Percentiles rank a stretch among this genome's conserved stretches.
These are phyloP conservation scores for Hypomontagnella submonticulosa DNA, from an alignment of 495 filamentous ascomycete species.

Conservation along the genomic window DNA sequence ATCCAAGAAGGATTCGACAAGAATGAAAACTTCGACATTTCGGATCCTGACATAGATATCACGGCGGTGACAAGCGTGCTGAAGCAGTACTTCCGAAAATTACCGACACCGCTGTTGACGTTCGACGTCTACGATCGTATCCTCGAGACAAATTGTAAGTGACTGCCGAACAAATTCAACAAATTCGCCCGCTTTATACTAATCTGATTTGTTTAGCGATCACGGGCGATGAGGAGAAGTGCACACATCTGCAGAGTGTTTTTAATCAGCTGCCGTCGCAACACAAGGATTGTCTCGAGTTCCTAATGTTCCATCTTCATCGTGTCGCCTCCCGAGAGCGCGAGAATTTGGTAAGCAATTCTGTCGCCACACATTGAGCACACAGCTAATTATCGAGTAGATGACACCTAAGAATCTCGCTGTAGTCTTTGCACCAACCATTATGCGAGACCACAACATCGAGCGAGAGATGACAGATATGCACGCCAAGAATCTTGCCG, in stretches of 20 bases:
- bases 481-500: conserved; percentile 86
- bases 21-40: conserved; percentile 86
- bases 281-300: conserved; percentile 90
- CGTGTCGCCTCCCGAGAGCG: conserved; percentile 84
- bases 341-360: conserved; percentile 74
- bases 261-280: conserved; percentile 80
- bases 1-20: conserved; percentile 93
- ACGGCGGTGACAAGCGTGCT: conserved; percentile 94
- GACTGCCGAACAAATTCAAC: not conserved
- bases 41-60: conserved; percentile 92
- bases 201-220: conserved; percentile 57
- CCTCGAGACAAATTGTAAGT: conserved; percentile 77
- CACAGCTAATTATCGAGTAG: conserved; percentile 45
- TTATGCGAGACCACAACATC: conserved; percentile 88
- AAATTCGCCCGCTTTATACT: conserved; percentile 12
- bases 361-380: not conserved
- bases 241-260: conserved; percentile 72
- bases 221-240: conserved; percentile 66
- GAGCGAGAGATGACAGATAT: conserved; percentile 97
- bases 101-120: conserved; percentile 91
- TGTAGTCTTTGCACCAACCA: conserved; percentile 97
- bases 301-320: conserved; percentile 91
- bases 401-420: conserved; percentile 97
- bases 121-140: conserved; percentile 92
- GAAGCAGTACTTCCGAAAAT: conserved; percentile 97